A percentile compares a stretch with the other conserved stretches of the same genome.
Conservation (phyloP, 768 basidiomycete genomes). For the Psilocybe cyanescens region DNA sequence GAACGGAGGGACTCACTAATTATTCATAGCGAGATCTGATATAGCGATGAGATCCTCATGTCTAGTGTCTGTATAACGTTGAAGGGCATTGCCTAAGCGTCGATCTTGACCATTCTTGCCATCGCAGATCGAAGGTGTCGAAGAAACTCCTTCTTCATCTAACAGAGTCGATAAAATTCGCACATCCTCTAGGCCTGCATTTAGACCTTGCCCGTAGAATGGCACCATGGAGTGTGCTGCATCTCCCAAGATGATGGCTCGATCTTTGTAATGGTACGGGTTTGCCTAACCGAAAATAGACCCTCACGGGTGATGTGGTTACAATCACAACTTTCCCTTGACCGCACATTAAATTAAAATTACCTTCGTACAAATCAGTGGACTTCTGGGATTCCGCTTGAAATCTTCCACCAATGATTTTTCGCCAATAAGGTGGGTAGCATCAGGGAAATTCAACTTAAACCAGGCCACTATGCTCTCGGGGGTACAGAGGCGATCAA, state of each 20-base stretch:
- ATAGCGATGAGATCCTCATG: conserved; percentile 92
- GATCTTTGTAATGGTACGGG: conserved; percentile 91
- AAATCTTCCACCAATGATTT: conserved; percentile 78
- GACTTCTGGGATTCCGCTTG: conserved; percentile 81
- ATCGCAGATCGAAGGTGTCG: conserved; percentile 41
- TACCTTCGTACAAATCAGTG: conserved; percentile 94
- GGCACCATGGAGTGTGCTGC: conserved; percentile 99
- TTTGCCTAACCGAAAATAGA: conserved; percentile 55
- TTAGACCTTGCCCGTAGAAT: conserved; percentile 96
- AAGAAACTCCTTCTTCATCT: conserved; percentile 67
- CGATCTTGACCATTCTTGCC: conserved; percentile 48
- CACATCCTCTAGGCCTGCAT: conserved; percentile 97
- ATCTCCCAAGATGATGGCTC: conserved; percentile 89
- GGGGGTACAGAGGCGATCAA: conserved; percentile 66
- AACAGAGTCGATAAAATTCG: conserved; percentile 82
- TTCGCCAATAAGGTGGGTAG: conserved; percentile 84
- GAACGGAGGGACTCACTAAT: conserved; percentile 74
- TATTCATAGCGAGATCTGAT: conserved; percentile 90
- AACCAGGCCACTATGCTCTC: conserved; percentile 76
- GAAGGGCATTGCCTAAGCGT: conserved; percentile 66
- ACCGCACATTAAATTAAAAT: conserved; percentile 27
- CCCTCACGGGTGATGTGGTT: conserved; percentile 15
- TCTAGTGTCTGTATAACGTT: conserved; percentile 79
- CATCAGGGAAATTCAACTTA: conserved; percentile 83
- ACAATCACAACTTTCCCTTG: conserved; percentile 23